A percentile compares a stretch with the other conserved stretches of the same genome.
Evolutionary conservation across 1,284 basidiomycete species (phyloP).

Genomic region (Fomitopsis palustris): DNA sequence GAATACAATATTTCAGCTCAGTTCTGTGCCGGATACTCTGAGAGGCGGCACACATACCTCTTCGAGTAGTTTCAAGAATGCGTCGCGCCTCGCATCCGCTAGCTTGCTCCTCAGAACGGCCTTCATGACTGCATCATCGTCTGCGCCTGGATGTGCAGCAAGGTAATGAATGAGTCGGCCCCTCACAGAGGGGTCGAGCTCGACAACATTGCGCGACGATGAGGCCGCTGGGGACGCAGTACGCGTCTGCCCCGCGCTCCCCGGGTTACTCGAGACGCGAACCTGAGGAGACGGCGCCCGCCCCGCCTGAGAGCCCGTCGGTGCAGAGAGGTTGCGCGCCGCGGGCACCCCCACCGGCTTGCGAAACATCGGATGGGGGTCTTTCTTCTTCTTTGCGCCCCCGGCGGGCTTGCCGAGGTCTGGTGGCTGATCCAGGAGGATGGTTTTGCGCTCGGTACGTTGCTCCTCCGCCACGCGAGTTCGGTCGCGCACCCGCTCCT

Average conservation of each 20-base stretch:
- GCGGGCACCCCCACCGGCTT: constrained; percentile 8
- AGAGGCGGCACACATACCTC: constrained; percentile 34
- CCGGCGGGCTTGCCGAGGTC: constrained; percentile 11
- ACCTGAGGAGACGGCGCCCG: neutral
- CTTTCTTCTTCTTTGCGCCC: constrained; percentile 30
- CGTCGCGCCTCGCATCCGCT: constrained; percentile 13
- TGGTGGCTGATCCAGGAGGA: constrained; percentile 44
- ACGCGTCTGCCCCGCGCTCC: constrained; percentile 8
- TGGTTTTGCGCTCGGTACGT: constrained; percentile 48
- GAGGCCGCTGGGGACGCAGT: constrained; percentile 17
- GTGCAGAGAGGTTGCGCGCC: constrained; percentile 1
- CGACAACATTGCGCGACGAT: neutral
- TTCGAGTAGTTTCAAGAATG: constrained; percentile 35
- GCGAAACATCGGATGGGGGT: constrained; percentile 10
- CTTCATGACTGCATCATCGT: constrained; percentile 23
- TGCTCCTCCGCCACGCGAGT: constrained; percentile 54
- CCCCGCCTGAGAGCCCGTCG: neutral
- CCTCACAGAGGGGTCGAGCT: constrained; percentile 25
- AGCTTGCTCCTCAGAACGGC: constrained; percentile 19
- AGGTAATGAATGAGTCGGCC: constrained; percentile 53
- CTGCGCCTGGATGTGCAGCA: constrained; percentile 42
- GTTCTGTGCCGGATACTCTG: constrained; percentile 49
- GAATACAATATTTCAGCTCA: neutral
- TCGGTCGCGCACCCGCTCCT: constrained; percentile 52
- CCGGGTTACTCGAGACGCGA: neutral